A percentile compares a stretch with the other conserved stretches of the same genome.
Conservation (phyloP, 2,329 filamentous ascomycete species). For the Microdochium bolleyi region DNA sequence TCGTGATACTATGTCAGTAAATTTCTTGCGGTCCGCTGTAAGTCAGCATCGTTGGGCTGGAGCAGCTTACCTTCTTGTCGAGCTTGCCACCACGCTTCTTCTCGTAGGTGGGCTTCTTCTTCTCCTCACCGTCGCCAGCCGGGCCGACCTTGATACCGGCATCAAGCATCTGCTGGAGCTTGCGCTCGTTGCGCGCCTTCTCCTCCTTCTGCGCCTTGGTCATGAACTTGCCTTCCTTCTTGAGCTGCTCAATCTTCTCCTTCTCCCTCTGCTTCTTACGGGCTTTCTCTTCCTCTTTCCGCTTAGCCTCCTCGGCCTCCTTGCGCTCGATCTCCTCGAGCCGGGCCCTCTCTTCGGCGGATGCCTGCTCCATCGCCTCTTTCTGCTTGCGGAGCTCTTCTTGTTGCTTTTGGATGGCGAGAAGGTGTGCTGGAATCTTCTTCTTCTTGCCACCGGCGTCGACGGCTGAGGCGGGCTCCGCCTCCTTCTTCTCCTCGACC, state of each 20-base stretch:
- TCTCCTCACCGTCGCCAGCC: conserved; percentile 45
- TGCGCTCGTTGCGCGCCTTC: conserved; percentile 69
- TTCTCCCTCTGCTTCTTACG: conserved; percentile 81
- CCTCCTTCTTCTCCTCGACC: conserved; percentile 38
- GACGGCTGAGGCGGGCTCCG: conserved; percentile 32
- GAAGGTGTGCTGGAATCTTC: conserved; percentile 73
- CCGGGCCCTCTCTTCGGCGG: conserved; percentile 56
- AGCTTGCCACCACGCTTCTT: conserved; percentile 63
- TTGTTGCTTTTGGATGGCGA: conserved; percentile 72
- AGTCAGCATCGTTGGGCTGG: not conserved
- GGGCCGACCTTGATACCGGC: conserved; percentile 67
- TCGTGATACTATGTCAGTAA: conserved; percentile 4
- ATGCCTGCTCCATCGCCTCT: conserved; percentile 52
- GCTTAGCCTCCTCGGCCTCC: conserved; percentile 60
- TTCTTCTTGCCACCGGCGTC: conserved; percentile 66
- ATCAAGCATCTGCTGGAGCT: conserved; percentile 78
- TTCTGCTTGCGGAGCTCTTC: conserved; percentile 61
- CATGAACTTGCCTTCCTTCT: conserved; percentile 80
- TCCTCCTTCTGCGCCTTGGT: conserved; percentile 82
- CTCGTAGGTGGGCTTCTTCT: conserved; percentile 72
- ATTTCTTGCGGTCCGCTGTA: too few species aligned
- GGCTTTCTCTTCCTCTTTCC: conserved; percentile 64
- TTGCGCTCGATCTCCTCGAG: conserved; percentile 58
- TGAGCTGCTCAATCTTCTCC: conserved; percentile 77
- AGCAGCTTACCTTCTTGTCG: conserved; percentile 43